Evolutionary conservation across 495 filamentous ascomycete genomes (phyloP), one percentile per base, ranked within the genome.

Genomic region (Xylaria cubensis): DNA sequence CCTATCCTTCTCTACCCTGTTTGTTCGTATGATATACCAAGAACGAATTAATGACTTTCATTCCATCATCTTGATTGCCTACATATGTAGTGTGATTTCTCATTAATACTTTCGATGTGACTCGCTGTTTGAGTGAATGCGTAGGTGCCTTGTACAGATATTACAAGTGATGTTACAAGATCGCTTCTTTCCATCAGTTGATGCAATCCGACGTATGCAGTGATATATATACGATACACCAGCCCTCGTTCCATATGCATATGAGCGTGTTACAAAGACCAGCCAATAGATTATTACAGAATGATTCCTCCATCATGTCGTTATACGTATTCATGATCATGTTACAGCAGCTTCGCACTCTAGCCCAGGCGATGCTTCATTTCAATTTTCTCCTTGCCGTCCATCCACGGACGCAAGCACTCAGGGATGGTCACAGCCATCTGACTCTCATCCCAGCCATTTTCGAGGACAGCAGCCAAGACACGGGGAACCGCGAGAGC

Each of bases 401-500:
- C 90, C 93, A 97, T 97, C 88, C 89, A 97, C 46, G 87, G 89
- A 76, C 92, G 82, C 81, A 98, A 78, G 42, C 89, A 89, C 81
- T 94, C 88, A 6, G 95, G 95, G 7, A 98, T 85, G 8, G 64
- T 80, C n/a, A 97, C 92, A 5, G 86, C 83, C 70, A 83, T 84
- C 56, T 84, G 86, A 4, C 82, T 70, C 74, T 93, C 90, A 77
- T 93, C 86, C 93, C 94, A 98, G 4, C 94, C 92, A 77, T 97
- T 94, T 86, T 99, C 96, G 80, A 99, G 78, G n/a, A 99, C 84
- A 10, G 94, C 94, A 29, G 96, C 94, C 73, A 99, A 74, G 24
- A 99, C 92, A 44, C 96, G 85, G 21, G 96, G 97, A 21, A 98
- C 91, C 2, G 96, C 96, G 79, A 98, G 82, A 0, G 96, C 96